Conservation (phyloP, 2,329 filamentous ascomycete species). For the Phyllosticta paracitricarpa region DNA sequence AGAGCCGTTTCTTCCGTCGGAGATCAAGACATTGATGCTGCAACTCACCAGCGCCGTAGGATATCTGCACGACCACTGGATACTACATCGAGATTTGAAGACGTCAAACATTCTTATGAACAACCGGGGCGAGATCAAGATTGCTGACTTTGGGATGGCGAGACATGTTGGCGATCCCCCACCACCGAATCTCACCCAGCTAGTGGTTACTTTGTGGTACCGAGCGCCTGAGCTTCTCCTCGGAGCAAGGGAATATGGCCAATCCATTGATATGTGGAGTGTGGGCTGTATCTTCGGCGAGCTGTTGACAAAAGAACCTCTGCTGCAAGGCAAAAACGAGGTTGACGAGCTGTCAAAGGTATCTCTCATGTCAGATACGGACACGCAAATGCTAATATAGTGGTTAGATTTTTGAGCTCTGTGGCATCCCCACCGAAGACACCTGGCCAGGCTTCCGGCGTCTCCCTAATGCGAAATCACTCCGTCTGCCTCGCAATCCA, state of each 20-base stretch:
- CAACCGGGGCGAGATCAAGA: conserved; percentile 88
- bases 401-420: conserved; percentile 67
- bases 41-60: conserved; percentile 73
- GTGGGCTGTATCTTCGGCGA: conserved; percentile 94
- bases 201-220: conserved; percentile 97
- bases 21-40: conserved; percentile 79
- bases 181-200: conserved; percentile 66
- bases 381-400: neutral
- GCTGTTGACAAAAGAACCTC: conserved; percentile 68
- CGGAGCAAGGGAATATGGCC: conserved; percentile 64
- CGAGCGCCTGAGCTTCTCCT: conserved; percentile 83
- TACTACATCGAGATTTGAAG: conserved; percentile 83
- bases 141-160: conserved; percentile 98
- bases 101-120: conserved; percentile 90
- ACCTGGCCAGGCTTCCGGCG: conserved; percentile 80
- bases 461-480: conserved; percentile 72
- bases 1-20: conserved; percentile 83
- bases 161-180: conserved; percentile 74
- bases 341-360: conserved; percentile 73
- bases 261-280: conserved; percentile 87
- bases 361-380: conserved; percentile 16
- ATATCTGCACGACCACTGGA: conserved; percentile 83
- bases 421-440: conserved; percentile 73
- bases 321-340: conserved; percentile 85
- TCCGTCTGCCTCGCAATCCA: conserved; percentile 50